phyloP scores from a whole-genome alignment of 768 basidiomycete species.

The Nevesoporus exiguus region DNA sequence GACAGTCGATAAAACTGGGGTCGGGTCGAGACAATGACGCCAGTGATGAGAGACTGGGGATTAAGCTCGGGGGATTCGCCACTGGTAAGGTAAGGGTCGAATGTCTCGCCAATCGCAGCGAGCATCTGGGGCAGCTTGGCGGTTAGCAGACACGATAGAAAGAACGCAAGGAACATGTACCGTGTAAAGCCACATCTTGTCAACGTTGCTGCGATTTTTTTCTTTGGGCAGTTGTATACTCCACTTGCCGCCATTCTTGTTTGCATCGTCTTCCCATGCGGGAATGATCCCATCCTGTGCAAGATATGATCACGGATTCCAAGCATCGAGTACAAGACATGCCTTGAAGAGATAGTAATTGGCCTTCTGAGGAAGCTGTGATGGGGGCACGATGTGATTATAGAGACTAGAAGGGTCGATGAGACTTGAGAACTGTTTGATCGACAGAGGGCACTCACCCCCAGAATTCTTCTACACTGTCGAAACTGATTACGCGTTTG shows the following conservation, averaged over 20 bases:
- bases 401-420: slow-evolving; percentile 58
- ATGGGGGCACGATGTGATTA: slow-evolving; percentile 97
- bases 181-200: slow-evolving; percentile 98
- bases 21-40: slow-evolving; percentile 92
- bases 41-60: slow-evolving; percentile 71
- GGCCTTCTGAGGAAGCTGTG: slow-evolving; percentile 89
- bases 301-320: slow-evolving; percentile 3
- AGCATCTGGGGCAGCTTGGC: slow-evolving; percentile 71
- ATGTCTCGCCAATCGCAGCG: slow-evolving; percentile 98
- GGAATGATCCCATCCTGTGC: slow-evolving; percentile 89
- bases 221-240: slow-evolving; percentile 95
- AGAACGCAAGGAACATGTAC: slow-evolving; percentile 40
- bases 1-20: slow-evolving; percentile 95
- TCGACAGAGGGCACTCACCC: slow-evolving; percentile 54
- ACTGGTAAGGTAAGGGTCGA: slow-evolving; percentile 77
- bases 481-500: slow-evolving; percentile 92
- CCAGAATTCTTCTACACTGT: slow-evolving; percentile 99
- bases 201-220: slow-evolving; percentile 80
- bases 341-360: slow-evolving; percentile 99
- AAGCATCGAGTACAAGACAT: slow-evolving; percentile 19
- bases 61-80: slow-evolving; percentile 40
- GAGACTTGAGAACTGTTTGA: slow-evolving; percentile 1
- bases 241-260: slow-evolving; percentile 98
- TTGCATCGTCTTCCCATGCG: slow-evolving; percentile 96
- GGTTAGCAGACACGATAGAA: neutral